Evolutionary conservation across 495 filamentous ascomycete species (phyloP).

Genomic region (Podospora pseudoanserina): DNA sequence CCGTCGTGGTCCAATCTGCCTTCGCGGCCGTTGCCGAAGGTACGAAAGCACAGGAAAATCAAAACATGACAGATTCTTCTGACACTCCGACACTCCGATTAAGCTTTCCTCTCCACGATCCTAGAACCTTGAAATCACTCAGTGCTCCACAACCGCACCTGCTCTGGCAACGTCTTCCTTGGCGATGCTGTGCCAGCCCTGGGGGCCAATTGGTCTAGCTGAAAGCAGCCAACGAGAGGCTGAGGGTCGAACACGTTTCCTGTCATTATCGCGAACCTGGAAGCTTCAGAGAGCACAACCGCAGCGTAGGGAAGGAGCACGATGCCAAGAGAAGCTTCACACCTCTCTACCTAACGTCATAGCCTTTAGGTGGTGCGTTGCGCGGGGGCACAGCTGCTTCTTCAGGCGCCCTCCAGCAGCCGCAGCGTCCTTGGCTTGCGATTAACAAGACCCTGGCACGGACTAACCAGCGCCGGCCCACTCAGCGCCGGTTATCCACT

Average conservation of each 20-base stretch:
- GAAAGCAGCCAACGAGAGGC: neutral
- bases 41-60: neutral
- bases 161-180: neutral
- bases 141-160: neutral
- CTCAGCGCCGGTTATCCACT: neutral
- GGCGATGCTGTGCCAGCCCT: neutral
- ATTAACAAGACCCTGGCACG: constrained; percentile 8
- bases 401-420: neutral
- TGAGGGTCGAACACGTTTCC: constrained; percentile 6
- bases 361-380: neutral
- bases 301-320: neutral
- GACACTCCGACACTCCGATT: neutral
- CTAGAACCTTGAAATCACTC: neutral
- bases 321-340: constrained; percentile 4
- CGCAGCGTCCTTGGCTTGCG: constrained; percentile 5
- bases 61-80: neutral
- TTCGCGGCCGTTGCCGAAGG: too few species aligned
- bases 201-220: neutral
- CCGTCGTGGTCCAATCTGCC: neutral
- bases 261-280: neutral
- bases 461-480: neutral
- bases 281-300: neutral
- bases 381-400: neutral
- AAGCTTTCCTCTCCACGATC: neutral
- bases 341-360: neutral